phyloP scores from a whole-genome alignment of 805 yeast species.

The Saccharomyces kudriavzevii region DNA sequence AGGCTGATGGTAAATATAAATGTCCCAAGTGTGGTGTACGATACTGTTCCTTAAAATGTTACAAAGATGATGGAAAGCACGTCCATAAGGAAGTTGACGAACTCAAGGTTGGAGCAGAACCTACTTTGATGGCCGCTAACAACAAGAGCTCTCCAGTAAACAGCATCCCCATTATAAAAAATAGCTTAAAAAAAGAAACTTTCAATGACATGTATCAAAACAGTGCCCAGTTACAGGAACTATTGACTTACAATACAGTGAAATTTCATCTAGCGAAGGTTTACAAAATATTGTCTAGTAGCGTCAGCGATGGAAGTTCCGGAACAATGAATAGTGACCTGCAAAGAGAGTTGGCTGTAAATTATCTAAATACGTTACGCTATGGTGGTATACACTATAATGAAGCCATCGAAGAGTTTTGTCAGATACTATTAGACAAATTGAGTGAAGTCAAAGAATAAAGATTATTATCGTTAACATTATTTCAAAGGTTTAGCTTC shows the following conservation, averaged over 20 bases:
- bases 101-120: background rate
- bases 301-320: slow-evolving; percentile 11
- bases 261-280: slow-evolving; percentile 49
- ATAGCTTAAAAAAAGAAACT: slow-evolving; percentile 6
- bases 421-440: slow-evolving; percentile 24
- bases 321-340: slow-evolving; percentile 25
- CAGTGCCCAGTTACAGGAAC: slow-evolving; percentile 36
- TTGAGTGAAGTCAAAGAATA: slow-evolving; percentile 1
- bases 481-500: background rate
- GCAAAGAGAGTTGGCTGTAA: slow-evolving; percentile 45
- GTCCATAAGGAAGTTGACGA: slow-evolving; percentile 27
- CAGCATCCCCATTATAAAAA: background rate
- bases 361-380: slow-evolving; percentile 49
- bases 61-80: slow-evolving; percentile 33
- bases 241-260: slow-evolving; percentile 39
- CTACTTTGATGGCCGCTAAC: background rate
- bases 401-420: slow-evolving; percentile 57
- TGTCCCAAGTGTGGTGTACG: slow-evolving; percentile 41
- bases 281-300: slow-evolving; percentile 35
- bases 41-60: slow-evolving; percentile 56
- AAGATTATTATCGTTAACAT: background rate
- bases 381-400: slow-evolving; percentile 54
- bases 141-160: background rate
- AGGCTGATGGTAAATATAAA: slow-evolving; percentile 34
- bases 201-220: slow-evolving; percentile 30